A percentile compares a stretch with the other conserved stretches of the same genome.
Evolutionary conservation across 1,284 basidiomycete species (phyloP).

Genomic region (Laetiporus sulphureus): DNA sequence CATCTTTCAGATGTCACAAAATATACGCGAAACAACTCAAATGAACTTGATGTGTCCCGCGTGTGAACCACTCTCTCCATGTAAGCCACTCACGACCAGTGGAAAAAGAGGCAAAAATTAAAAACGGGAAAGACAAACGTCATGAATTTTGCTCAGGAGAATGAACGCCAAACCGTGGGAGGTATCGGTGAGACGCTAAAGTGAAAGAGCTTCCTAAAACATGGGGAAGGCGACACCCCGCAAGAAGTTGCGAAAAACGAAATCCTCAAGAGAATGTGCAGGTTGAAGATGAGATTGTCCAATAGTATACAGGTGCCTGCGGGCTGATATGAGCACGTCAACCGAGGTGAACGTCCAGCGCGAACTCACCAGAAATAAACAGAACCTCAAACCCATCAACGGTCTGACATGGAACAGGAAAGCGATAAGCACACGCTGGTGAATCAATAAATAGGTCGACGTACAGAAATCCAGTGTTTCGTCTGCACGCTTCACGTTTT

Average conservation of each 20-base stretch:
- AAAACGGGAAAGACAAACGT: slow-evolving; percentile 27
- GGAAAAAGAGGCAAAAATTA: slow-evolving; percentile 39
- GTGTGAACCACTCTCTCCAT: slow-evolving; percentile 48
- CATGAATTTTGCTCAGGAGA: slow-evolving; percentile 69
- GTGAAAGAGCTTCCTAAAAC: slow-evolving; percentile 43
- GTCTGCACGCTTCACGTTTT: slow-evolving; percentile 91
- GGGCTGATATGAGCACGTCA: neutral
- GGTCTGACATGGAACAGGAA: slow-evolving; percentile 31
- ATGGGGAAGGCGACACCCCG: slow-evolving; percentile 8
- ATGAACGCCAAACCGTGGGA: slow-evolving; percentile 68
- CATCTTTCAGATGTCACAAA: no score
- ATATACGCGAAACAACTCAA: no score
- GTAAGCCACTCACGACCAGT: slow-evolving; percentile 18
- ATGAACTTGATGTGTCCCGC: slow-evolving; percentile 41
- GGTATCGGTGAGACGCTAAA: slow-evolving; percentile 66
- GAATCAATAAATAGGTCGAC: slow-evolving; percentile 25
- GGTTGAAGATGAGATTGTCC: slow-evolving; percentile 25
- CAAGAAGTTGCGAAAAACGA: no score
- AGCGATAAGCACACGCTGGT: slow-evolving; percentile 3
- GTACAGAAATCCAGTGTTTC: slow-evolving; percentile 95
- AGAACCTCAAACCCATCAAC: slow-evolving; percentile 32
- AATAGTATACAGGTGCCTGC: slow-evolving; percentile 27
- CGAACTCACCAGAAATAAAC: slow-evolving; percentile 20
- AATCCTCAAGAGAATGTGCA: slow-evolving; percentile 5
- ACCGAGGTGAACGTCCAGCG: slow-evolving; percentile 1